Evolutionary conservation across 805 yeast genomes (phyloP), one percentile per base, ranked within the genome.

Genomic region (Metschnikowia rubicola): DNA sequence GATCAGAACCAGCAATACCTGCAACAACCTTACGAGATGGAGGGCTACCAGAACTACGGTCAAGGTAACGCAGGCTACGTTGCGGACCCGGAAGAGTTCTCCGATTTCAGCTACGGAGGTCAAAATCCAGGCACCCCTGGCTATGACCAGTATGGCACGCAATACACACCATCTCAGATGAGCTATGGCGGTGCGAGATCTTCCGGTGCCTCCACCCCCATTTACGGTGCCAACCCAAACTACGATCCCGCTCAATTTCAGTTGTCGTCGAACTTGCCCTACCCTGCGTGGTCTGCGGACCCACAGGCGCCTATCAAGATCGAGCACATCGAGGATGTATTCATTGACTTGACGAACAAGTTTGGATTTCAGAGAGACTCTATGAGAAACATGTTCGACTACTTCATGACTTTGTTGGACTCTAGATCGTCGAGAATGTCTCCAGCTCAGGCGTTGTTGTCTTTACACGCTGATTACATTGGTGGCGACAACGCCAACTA

Each of bases 201-300:
- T 0, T 84, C 95, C 10, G 97, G 97, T 52, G 88, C 96, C 37
- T 88, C 96, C 2, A 94, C 99, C 36, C 98, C 99, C 17, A 81
- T 88, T 57, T 87, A 87, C 63, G 95, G 94, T 35, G 81, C 82
- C 47, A 59, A 59, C 47, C 57, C 58, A 67, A 71, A 72, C 67
- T 77, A 80, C 60, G 85, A 82, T 59, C 85, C 86, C 31, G 72
- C 82, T 8, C 83, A 61, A 66, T 81, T 63, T 71, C 87, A 61
- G 71, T 83, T 76, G 84, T 88, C 65, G 58, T 85, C 71, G 77
- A 96, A 59, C 81, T 90, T 94, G 67, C 99, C 99, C 31, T 94
- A 92, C 67, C 99, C 99, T 37, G 98, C 99, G 43, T 94, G 99
- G 99, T 88, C 97, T 26, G 96, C 96, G 39, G 98, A 94, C 68